Conservation (phyloP, 2,329 filamentous ascomycete species). For the Cladosporium austrohemisphaericum region DNA sequence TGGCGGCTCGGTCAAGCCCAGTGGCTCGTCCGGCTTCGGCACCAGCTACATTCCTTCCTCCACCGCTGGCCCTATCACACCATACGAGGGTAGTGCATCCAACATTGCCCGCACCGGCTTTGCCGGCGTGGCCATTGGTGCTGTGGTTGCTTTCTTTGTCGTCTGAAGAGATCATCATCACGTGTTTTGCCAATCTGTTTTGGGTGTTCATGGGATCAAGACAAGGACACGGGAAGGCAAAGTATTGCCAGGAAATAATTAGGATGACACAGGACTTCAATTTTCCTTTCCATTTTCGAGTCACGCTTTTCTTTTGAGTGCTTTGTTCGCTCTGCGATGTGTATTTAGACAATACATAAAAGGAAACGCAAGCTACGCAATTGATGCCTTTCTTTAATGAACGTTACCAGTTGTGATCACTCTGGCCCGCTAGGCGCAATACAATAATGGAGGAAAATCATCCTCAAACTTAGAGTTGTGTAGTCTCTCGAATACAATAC, state of each 20-base stretch:
- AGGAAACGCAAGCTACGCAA: too few species aligned
- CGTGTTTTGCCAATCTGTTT: background rate
- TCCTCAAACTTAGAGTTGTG: too few species aligned
- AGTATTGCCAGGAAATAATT: background rate
- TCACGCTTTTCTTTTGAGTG: too few species aligned
- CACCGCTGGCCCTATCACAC: conserved; percentile 18
- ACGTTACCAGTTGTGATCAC: too few species aligned
- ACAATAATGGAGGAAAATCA: too few species aligned
- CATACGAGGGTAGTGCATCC: conserved; percentile 24
- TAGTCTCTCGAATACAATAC: too few species aligned
- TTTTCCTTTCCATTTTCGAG: too few species aligned
- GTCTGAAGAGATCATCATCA: conserved; percentile 18
- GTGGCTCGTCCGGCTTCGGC: conserved; percentile 17
- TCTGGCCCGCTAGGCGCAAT: too few species aligned
- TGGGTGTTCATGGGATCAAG: too few species aligned
- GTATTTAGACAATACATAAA: background rate
- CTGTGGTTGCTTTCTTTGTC: conserved; percentile 22
- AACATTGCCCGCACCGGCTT: conserved; percentile 19
- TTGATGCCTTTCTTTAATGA: too few species aligned
- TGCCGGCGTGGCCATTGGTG: conserved; percentile 22
- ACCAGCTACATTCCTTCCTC: conserved; percentile 19
- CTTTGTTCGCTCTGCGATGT: background rate
- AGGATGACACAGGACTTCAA: conserved; percentile 1
- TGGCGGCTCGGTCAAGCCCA: conserved; percentile 16
- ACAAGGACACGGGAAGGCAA: too few species aligned